phyloP scores from a whole-genome alignment of 2,329 filamentous ascomycete species.

The Botrytis medusae region DNA sequence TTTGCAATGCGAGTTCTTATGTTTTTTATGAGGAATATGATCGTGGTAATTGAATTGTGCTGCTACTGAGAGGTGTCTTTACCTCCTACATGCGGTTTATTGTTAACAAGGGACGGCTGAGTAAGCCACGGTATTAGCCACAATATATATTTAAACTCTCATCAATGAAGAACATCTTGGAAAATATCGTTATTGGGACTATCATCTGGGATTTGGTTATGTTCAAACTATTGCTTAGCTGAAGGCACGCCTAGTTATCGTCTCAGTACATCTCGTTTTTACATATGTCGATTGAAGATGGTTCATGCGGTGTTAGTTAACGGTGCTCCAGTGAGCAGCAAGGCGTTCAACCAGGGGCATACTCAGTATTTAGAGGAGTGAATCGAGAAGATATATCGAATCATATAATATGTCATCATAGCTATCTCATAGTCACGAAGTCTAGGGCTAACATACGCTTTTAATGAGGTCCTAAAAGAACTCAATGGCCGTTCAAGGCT shows the following conservation, averaged over 20 bases:
- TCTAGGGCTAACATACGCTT: background rate
- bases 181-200: background rate
- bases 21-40: background rate
- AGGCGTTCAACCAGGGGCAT: background rate
- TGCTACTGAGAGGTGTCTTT: conserved; percentile 11
- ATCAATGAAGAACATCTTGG: background rate
- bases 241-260: background rate
- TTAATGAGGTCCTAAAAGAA: background rate
- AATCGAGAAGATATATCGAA: background rate
- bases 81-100: background rate
- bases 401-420: background rate
- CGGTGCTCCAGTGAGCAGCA: background rate
- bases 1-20: background rate
- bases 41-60: background rate
- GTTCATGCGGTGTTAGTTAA: background rate
- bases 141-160: background rate
- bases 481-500: background rate
- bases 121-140: background rate
- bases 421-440: background rate
- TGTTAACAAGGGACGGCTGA: background rate
- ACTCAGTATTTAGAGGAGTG: background rate
- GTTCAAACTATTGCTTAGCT: background rate
- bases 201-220: background rate
- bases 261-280: background rate
- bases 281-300: background rate